Conservation (phyloP, 2,329 filamentous ascomycete genomes). For the Aspergillus hortae region DNA sequence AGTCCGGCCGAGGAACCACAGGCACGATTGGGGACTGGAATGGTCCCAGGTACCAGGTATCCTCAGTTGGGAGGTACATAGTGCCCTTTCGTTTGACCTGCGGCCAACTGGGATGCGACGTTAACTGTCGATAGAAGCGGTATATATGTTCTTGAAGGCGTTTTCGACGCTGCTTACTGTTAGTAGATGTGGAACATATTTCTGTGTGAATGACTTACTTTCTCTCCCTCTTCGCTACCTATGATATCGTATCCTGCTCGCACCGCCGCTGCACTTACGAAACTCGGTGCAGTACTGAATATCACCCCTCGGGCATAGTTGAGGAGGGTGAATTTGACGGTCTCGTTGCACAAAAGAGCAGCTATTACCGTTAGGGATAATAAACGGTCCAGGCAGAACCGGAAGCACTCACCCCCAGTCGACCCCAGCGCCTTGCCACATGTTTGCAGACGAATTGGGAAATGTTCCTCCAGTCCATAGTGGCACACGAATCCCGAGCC, state of each 20-base stretch:
- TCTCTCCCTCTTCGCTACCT: slow-evolving; percentile 9
- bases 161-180: slow-evolving; percentile 3
- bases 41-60: slow-evolving; percentile 1
- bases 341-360: slow-evolving; percentile 7
- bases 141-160: slow-evolving; percentile 7
- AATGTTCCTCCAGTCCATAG: slow-evolving; percentile 26
- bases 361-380: neutral
- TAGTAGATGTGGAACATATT: neutral
- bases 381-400: neutral
- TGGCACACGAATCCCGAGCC: slow-evolving; percentile 16
- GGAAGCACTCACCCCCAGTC: slow-evolving; percentile 20
- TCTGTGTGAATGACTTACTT: neutral
- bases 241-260: slow-evolving; percentile 9
- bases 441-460: slow-evolving; percentile 24
- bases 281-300: slow-evolving; percentile 11
- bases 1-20: neutral
- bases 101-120: slow-evolving; percentile 2
- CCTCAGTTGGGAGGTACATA: slow-evolving; percentile 6
- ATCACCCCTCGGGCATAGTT: slow-evolving; percentile 12
- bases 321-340: slow-evolving; percentile 8
- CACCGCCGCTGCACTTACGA: slow-evolving; percentile 8
- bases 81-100: slow-evolving; percentile 2
- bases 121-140: slow-evolving; percentile 8
- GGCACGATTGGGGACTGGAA: slow-evolving; percentile 9
- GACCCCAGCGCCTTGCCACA: slow-evolving; percentile 25